A percentile compares a stretch with the other conserved stretches of the same genome.
phyloP scores from a whole-genome alignment of 1,139 yeast genomes.

The Debaryomyces sp. region DNA sequence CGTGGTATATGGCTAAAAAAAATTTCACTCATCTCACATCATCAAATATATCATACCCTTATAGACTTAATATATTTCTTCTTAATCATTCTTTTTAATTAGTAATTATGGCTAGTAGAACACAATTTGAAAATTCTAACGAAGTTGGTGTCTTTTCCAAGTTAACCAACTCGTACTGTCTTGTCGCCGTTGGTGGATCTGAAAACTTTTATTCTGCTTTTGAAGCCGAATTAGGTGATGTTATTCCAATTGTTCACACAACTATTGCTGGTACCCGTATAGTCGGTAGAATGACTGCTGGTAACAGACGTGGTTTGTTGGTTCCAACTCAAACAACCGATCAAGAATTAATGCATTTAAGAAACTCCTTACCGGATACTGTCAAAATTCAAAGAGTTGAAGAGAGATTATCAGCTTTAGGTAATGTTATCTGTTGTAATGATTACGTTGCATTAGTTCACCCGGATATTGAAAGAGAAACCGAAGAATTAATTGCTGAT shows the following conservation, averaged over 20 bases:
- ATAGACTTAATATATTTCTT: background rate
- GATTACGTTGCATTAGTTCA: slow-evolving; percentile 98
- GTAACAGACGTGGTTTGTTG: slow-evolving; percentile 94
- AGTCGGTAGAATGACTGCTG: slow-evolving; percentile 98
- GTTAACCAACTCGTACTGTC: slow-evolving; percentile 92
- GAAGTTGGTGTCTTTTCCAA: slow-evolving; percentile 98
- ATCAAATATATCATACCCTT: background rate
- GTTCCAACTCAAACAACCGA: slow-evolving; percentile 99
- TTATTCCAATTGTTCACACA: slow-evolving; percentile 93
- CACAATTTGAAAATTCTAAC: slow-evolving; percentile 92
- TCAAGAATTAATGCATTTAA: slow-evolving; percentile 95
- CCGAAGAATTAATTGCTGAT: slow-evolving; percentile 98
- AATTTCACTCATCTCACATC: slow-evolving; percentile 8
- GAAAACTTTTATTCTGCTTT: slow-evolving; percentile 97
- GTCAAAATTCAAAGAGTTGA: slow-evolving; percentile 98
- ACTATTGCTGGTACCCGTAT: slow-evolving; percentile 98
- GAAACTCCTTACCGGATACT: slow-evolving; percentile 96
- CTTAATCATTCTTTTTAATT: background rate
- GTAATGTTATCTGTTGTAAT: slow-evolving; percentile 97
- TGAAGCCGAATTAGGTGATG: slow-evolving; percentile 97
- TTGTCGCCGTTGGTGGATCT: slow-evolving; percentile 97
- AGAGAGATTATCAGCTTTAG: slow-evolving; percentile 94
- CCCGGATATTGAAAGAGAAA: slow-evolving; percentile 98
- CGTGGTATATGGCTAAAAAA: slow-evolving; percentile 3
- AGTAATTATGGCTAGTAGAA: slow-evolving; percentile 47